Evolutionary conservation across 495 filamentous ascomycete genomes (phyloP).

Genomic region (Lophium mytilinum): DNA sequence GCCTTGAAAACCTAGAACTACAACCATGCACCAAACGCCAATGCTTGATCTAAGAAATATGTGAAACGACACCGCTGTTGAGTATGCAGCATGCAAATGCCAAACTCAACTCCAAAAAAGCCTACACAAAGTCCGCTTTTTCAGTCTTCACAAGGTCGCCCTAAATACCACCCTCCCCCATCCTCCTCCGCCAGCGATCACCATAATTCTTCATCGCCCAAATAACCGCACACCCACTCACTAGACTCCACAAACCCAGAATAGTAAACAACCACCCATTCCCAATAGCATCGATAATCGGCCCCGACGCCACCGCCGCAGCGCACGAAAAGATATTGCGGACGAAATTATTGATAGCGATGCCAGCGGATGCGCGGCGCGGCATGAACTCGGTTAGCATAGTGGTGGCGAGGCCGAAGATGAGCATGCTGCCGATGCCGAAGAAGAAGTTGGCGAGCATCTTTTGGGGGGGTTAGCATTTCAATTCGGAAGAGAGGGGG

Average conservation of each 20-base stretch:
- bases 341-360: constrained; percentile 78
- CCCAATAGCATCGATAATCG: constrained; percentile 72
- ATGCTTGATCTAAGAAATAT: too few relatives aligned
- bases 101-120: too few relatives aligned
- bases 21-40: too few relatives aligned
- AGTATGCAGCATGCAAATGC: too few relatives aligned
- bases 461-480: constrained; percentile 20
- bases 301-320: constrained; percentile 64
- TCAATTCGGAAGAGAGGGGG: neutral
- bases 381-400: constrained; percentile 74
- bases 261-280: constrained; percentile 87
- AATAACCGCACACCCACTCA: constrained; percentile 44
- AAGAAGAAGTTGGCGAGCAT: constrained; percentile 84
- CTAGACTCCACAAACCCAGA: constrained; percentile 55
- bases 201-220: constrained; percentile 59
- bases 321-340: constrained; percentile 81
- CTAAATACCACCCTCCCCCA: constrained; percentile 44
- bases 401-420: constrained; percentile 48
- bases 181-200: constrained; percentile 56
- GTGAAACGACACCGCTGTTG: too few relatives aligned
- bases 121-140: too few relatives aligned
- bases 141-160: too few relatives aligned
- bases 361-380: constrained; percentile 58
- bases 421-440: constrained; percentile 80
- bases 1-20: too few relatives aligned